These are phyloP conservation scores for Raffaelea albimanens DNA, from an alignment of 2,329 filamentous ascomycete species.

Conservation along the genomic window DNA sequence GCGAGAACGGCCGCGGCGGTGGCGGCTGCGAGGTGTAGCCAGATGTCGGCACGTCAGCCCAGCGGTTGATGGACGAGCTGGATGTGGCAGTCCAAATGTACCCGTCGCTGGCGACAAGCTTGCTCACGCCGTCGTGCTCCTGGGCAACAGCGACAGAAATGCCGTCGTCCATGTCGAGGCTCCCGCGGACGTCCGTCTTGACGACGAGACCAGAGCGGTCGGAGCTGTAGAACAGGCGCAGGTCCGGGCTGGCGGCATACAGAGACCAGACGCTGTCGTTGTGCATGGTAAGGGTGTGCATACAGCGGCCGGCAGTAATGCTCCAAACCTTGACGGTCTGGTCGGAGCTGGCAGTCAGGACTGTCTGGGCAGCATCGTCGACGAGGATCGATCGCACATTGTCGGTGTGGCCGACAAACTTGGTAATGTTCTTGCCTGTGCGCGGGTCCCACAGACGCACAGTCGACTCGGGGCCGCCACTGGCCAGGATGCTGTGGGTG, in stretches of 20 bases:
- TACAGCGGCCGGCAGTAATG: constrained; percentile 85
- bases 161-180: constrained; percentile 67
- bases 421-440: constrained; percentile 78
- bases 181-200: constrained; percentile 80
- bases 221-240: constrained; percentile 88
- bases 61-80: constrained; percentile 85
- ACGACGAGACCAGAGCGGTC: constrained; percentile 90
- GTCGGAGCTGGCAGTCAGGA: constrained; percentile 90
- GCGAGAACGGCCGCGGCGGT: constrained; percentile 5
- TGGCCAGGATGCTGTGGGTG: constrained; percentile 73
- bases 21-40: not conserved
- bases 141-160: constrained; percentile 84
- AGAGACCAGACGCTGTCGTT: constrained; percentile 97
- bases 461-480: constrained; percentile 87
- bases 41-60: constrained; percentile 57
- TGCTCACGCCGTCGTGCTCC: constrained; percentile 75
- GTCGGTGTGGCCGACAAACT: constrained; percentile 93
- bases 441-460: constrained; percentile 87
- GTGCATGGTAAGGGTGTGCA: constrained; percentile 98
- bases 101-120: constrained; percentile 58
- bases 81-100: constrained; percentile 86
- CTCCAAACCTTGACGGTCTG: constrained; percentile 98
- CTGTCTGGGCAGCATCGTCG: constrained; percentile 77
- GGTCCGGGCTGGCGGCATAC: constrained; percentile 75
- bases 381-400: constrained; percentile 87